These are phyloP conservation scores for Fusarium compactum DNA, from an alignment of 2,329 filamentous ascomycete genomes.

Conservation along the genomic window DNA sequence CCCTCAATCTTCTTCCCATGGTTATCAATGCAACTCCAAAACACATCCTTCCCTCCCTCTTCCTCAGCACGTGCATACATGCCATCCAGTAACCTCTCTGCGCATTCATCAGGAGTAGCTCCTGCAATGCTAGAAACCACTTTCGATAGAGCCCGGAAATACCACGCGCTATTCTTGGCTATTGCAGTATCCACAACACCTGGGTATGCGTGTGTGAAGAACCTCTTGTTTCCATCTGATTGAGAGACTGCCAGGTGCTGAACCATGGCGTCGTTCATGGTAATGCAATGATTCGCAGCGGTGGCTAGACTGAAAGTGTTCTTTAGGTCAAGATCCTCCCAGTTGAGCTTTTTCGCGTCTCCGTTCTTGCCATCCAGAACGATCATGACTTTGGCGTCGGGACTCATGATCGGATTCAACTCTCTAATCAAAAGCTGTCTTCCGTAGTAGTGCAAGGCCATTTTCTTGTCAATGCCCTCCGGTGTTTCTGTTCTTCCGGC, in stretches of 20 bases:
- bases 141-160: background rate
- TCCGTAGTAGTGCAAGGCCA: slow-evolving; percentile 61
- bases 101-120: background rate
- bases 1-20: slow-evolving; percentile 48
- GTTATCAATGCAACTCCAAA: slow-evolving; percentile 44
- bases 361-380: slow-evolving; percentile 53
- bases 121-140: background rate
- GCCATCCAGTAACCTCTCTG: background rate
- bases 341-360: slow-evolving; percentile 51
- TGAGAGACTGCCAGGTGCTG: slow-evolving; percentile 35
- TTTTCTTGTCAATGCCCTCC: slow-evolving; percentile 60
- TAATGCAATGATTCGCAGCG: slow-evolving; percentile 53
- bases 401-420: slow-evolving; percentile 53
- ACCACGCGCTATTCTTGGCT: background rate
- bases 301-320: slow-evolving; percentile 49
- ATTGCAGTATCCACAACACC: slow-evolving; percentile 53
- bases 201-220: slow-evolving; percentile 57
- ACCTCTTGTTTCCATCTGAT: slow-evolving; percentile 18
- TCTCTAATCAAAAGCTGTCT: slow-evolving; percentile 58
- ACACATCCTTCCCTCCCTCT: slow-evolving; percentile 25
- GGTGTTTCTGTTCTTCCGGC: slow-evolving; percentile 55
- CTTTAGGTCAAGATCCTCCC: slow-evolving; percentile 57
- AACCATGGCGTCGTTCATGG: slow-evolving; percentile 56
- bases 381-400: slow-evolving; percentile 55
- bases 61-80: background rate